Base-by-base conservation (phyloP, 1,284 basidiomycete genomes). In the Apiotrichum mycotoxinovorans region DNA sequence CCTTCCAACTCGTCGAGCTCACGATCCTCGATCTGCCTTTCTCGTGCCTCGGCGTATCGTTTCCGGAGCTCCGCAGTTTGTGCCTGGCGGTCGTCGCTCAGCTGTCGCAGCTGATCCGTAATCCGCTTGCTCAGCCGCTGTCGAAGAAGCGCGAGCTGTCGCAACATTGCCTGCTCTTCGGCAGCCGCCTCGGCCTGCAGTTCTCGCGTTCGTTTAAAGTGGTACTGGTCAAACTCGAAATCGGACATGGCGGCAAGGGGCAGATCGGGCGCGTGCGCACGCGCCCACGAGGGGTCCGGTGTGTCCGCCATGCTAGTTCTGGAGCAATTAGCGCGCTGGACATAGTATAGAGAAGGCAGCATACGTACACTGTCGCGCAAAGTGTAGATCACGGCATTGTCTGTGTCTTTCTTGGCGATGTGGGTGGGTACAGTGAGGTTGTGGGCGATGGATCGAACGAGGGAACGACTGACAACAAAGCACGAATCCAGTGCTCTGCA, bases 151-250 rank as follows among this genome's bases (percentile, higher is more conserved):
- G 46, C 46, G 22, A 48, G 46, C 46, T 48, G 33, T 2, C 33
- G 33, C 11, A 48, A 15, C 11, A 48, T 7, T 4, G 46, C 46
- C 46, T 48, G 46, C 17, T 48, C 46, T 33, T 48, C 46, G 46
- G 46, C 46, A 10, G 46, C 46, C 2, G 46, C 46, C 34, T 48
- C 46, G 20, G 46, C 46, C 23, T 48, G 46, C 22, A 48, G 46
- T 22, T 48, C 46, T 18, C 46, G 46, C 20, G 46, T 35, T n/a
- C 46, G 46, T 20, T 30, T 30, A 18, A 48, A 48, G 33, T 48
- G 46, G 46, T 48, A 20, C 34, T 48, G 46, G 46, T 48, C 46
- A 18, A 22, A 48, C 46, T 48, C 46, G 14, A 48, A 35, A 20
- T 48, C 46, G 33, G 33, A 15, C 33, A 48, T 34, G 33, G 33